Percentiles rank a stretch among this genome's conserved stretches.
phyloP scores from a whole-genome alignment of 78 protist genomes.

The Dictyostelium capitatum region DNA sequence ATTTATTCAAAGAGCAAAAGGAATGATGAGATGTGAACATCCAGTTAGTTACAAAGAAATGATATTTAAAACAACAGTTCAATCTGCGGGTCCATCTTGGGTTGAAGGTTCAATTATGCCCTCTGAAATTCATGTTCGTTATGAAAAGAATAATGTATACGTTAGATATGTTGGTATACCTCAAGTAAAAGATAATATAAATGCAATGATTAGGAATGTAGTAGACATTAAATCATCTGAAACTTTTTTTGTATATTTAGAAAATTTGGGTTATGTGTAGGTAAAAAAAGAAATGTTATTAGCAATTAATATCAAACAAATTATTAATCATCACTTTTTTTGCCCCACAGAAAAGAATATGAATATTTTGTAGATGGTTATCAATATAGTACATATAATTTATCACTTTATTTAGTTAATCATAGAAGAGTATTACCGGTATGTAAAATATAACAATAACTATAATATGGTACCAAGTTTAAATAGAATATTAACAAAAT shows the following conservation, averaged over 20 bases:
- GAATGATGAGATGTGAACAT: constrained; percentile 76
- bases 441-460: neutral
- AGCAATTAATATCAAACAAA: neutral
- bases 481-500: too few species aligned
- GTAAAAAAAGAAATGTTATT: neutral
- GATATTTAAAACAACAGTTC: constrained; percentile 45
- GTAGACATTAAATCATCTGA: constrained; percentile 50
- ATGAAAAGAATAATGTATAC: constrained; percentile 9
- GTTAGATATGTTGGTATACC: constrained; percentile 73
- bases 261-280: constrained; percentile 64
- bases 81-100: constrained; percentile 60
- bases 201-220: constrained; percentile 71
- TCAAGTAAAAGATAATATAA: constrained; percentile 66
- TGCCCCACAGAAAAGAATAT: constrained; percentile 39
- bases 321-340: neutral
- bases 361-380: constrained; percentile 72
- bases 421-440: constrained; percentile 40
- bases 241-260: constrained; percentile 28
- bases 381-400: constrained; percentile 63
- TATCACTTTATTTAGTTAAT: constrained; percentile 55
- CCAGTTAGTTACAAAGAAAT: constrained; percentile 43
- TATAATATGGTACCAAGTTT: too few species aligned
- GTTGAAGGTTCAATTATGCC: constrained; percentile 68
- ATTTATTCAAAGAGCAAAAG: constrained; percentile 66
- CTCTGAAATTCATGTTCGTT: constrained; percentile 70